Percentiles rank a stretch among this genome's conserved stretches.
phyloP scores from a whole-genome alignment of 495 filamentous ascomycete genomes.

The Mytilinidion resinicola region DNA sequence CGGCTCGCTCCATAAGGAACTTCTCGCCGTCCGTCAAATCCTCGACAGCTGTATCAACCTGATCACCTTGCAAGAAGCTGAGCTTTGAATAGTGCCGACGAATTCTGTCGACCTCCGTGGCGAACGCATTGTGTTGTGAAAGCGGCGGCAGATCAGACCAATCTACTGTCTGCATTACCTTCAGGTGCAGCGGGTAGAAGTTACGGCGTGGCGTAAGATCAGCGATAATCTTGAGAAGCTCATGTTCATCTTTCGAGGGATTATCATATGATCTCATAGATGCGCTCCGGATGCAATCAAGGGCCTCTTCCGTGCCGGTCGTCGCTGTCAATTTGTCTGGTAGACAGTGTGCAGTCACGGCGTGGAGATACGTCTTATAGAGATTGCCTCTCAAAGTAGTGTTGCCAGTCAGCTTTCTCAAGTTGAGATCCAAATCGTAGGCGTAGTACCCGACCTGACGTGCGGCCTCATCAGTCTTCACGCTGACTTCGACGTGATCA shows the following conservation, averaged over 20 bases:
- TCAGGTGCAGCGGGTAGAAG: constrained; percentile 48
- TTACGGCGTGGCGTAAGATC: constrained; percentile 45
- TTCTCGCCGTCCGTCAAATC: neutral
- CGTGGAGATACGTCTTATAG: constrained; percentile 16
- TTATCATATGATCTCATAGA: constrained; percentile 15
- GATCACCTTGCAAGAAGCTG: neutral
- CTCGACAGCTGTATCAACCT: neutral
- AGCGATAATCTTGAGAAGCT: neutral
- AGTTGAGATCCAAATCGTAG: constrained; percentile 5
- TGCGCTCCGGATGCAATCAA: constrained; percentile 6
- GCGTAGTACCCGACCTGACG: neutral
- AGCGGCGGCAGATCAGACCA: constrained; percentile 6
- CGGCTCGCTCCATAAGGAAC: constrained; percentile 38
- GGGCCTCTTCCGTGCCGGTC: constrained; percentile 11
- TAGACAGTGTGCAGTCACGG: constrained; percentile 8
- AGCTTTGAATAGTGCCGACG: neutral
- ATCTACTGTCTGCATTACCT: constrained; percentile 12
- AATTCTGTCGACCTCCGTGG: neutral
- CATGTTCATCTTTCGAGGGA: neutral
- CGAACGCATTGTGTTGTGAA: constrained; percentile 3
- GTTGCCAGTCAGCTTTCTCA: constrained; percentile 13
- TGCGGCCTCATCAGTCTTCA: neutral
- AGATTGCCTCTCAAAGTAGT: constrained; percentile 17
- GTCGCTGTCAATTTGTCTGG: constrained; percentile 9
- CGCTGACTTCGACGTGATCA: constrained; percentile 34